Percentiles rank a stretch among this genome's conserved stretches.
Evolutionary conservation across 192 early-diverging fungal genomes (phyloP).

Genomic region (Mortierella claussenii): DNA sequence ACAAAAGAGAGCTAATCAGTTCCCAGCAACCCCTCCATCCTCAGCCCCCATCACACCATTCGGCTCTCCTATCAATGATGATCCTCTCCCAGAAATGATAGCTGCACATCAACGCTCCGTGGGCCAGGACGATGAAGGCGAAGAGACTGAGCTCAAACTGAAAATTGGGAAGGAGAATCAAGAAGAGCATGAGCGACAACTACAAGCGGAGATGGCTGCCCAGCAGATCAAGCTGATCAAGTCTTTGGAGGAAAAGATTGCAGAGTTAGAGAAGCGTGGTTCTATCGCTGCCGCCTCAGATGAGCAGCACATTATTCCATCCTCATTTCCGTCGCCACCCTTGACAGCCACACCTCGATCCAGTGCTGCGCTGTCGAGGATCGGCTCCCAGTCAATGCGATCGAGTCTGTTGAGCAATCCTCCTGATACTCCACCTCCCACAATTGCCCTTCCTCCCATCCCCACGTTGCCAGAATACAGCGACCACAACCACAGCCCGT

Average conservation of each 20-base stretch:
- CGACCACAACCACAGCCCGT: neutral
- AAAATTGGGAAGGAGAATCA: neutral
- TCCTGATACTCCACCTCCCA: conserved; percentile 45
- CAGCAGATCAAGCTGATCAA: conserved; percentile 46
- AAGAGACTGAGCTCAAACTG: conserved; percentile 6
- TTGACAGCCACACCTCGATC: conserved; percentile 15
- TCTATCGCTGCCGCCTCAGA: neutral
- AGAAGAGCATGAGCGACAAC: conserved; percentile 14
- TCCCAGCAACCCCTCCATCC: conserved; percentile 23
- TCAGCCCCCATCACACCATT: conserved; percentile 41
- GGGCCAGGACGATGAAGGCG: neutral
- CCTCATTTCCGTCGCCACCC: conserved; percentile 37
- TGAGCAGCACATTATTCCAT: conserved; percentile 1
- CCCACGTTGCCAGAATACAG: conserved; percentile 13
- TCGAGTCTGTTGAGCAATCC: conserved; percentile 40
- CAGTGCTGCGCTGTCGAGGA: conserved; percentile 2
- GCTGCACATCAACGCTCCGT: conserved; percentile 8
- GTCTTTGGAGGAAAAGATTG: conserved; percentile 46
- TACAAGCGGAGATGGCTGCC: conserved; percentile 19
- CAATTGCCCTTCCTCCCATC: conserved; percentile 42
- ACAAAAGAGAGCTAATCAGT: conserved; percentile 11
- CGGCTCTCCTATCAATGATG: conserved; percentile 32
- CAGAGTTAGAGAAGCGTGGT: conserved; percentile 36
- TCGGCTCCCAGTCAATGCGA: conserved; percentile 27
- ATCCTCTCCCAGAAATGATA: conserved; percentile 30